phyloP scores from a whole-genome alignment of 352 stramenopile species.

The Globisporangium emineosum region DNA sequence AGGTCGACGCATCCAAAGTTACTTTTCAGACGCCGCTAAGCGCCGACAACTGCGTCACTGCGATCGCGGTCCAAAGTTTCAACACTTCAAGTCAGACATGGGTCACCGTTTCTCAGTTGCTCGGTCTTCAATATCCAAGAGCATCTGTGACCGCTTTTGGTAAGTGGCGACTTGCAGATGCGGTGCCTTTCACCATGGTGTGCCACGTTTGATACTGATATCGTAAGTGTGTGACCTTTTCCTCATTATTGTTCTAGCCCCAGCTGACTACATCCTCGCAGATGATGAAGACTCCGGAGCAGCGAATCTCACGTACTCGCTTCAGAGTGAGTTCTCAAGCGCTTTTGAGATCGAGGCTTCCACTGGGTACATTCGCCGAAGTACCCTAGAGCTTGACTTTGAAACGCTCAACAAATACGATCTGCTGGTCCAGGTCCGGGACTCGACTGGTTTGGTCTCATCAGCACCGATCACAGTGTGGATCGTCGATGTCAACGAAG shows the following conservation, averaged over 20 bases:
- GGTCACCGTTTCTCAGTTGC: conserved; percentile 24
- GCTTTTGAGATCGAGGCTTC: conserved; percentile 10
- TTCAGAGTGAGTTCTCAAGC: conserved; percentile 5
- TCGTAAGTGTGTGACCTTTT: background rate
- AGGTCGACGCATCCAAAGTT: conserved; percentile 30
- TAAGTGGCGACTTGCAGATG: conserved; percentile 11
- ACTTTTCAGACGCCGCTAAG: conserved; percentile 20
- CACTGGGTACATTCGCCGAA: conserved; percentile 26
- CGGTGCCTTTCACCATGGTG: background rate
- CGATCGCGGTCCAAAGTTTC: conserved; percentile 29
- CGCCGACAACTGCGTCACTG: conserved; percentile 17
- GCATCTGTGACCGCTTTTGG: conserved; percentile 24
- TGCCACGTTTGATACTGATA: background rate
- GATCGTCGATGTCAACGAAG: conserved; percentile 33
- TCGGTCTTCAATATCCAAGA: conserved; percentile 16
- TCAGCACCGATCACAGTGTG: conserved; percentile 21
- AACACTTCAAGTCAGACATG: conserved; percentile 15
- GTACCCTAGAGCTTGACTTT: conserved; percentile 22
- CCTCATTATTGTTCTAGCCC: background rate
- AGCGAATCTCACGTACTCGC: conserved; percentile 8
- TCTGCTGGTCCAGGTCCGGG: conserved; percentile 20
- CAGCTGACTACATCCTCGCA: conserved; percentile 12
- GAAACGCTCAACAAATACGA: conserved; percentile 31
- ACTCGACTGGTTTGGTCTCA: conserved; percentile 18
- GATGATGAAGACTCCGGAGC: conserved; percentile 13